Evolutionary conservation across 192 early-diverging fungal species (phyloP).

Genomic region (Phlyctochytrium arcticum): DNA sequence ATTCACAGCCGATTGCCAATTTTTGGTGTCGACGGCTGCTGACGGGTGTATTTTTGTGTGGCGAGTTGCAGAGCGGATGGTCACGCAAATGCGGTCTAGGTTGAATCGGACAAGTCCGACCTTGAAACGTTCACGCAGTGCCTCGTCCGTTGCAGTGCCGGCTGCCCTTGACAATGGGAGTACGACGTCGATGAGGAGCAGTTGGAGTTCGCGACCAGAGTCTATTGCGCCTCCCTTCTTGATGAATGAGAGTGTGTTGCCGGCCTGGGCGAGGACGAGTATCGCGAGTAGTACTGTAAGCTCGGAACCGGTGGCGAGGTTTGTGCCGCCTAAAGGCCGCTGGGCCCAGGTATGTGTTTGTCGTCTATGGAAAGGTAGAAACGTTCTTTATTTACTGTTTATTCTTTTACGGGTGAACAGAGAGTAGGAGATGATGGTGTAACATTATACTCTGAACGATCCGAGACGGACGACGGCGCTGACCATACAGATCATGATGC

Average conservation of each 20-base stretch:
- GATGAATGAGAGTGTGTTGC: conserved; percentile 30
- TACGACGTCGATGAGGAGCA: no score
- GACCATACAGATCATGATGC: no score
- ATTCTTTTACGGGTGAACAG: conserved; percentile 14
- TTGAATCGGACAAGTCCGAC: no score
- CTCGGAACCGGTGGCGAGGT: conserved; percentile 5
- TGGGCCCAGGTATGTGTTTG: conserved; percentile 29
- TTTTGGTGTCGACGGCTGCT: conserved; percentile 63
- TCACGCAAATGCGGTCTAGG: conserved; percentile 17
- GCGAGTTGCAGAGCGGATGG: conserved; percentile 52
- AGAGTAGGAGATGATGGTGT: conserved; percentile 29
- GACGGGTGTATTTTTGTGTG: conserved; percentile 79
- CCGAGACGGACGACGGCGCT: no score
- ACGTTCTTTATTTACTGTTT: neutral
- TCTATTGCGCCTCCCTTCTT: conserved; percentile 2
- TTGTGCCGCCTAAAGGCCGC: conserved; percentile 19
- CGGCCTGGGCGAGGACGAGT: conserved; percentile 32
- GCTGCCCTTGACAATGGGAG: no score
- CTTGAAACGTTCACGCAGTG: no score
- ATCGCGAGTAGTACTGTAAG: neutral
- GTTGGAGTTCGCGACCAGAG: no score
- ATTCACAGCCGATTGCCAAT: conserved; percentile 50
- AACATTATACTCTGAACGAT: conserved; percentile 33
- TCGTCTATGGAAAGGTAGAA: no score
- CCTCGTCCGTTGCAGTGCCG: no score